phyloP scores from a whole-genome alignment of 2,329 filamentous ascomycete species.

The Botrytis porri region DNA sequence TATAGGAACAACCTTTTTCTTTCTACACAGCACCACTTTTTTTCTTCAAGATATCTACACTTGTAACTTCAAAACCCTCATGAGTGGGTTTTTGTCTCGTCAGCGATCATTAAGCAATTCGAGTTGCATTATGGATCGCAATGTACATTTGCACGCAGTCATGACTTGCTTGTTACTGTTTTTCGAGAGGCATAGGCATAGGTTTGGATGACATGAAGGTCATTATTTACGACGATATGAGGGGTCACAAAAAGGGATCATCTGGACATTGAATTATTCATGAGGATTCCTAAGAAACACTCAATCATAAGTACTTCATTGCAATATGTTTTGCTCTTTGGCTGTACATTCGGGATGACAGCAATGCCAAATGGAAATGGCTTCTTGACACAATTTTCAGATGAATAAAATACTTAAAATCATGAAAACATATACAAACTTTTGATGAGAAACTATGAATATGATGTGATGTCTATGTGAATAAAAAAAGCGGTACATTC shows the following conservation, averaged over 20 bases:
- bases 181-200: slow-evolving; percentile 11
- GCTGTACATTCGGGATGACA: slow-evolving; percentile 13
- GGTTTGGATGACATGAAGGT: slow-evolving; percentile 11
- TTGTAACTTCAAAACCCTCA: slow-evolving; percentile 36
- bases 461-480: neutral
- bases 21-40: slow-evolving; percentile 30
- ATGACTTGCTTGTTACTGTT: slow-evolving; percentile 25
- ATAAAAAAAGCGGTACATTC: neutral
- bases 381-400: neutral
- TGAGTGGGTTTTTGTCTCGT: slow-evolving; percentile 35
- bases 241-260: slow-evolving; percentile 2
- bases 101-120: slow-evolving; percentile 34
- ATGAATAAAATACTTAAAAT: slow-evolving; percentile 9
- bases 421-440: neutral
- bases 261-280: slow-evolving; percentile 2
- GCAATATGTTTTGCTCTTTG: slow-evolving; percentile 17
- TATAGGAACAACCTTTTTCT: slow-evolving; percentile 28
- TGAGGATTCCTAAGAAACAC: neutral
- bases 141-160: slow-evolving; percentile 34
- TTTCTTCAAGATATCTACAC: slow-evolving; percentile 34
- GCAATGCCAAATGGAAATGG: slow-evolving; percentile 14
- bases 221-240: slow-evolving; percentile 8
- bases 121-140: slow-evolving; percentile 26
- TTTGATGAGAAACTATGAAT: neutral
- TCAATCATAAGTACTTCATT: slow-evolving; percentile 13